Evolutionary conservation across 1,139 yeast genomes (phyloP), one percentile per base, ranked within the genome.

Genomic region (Candida sanyaensis): DNA sequence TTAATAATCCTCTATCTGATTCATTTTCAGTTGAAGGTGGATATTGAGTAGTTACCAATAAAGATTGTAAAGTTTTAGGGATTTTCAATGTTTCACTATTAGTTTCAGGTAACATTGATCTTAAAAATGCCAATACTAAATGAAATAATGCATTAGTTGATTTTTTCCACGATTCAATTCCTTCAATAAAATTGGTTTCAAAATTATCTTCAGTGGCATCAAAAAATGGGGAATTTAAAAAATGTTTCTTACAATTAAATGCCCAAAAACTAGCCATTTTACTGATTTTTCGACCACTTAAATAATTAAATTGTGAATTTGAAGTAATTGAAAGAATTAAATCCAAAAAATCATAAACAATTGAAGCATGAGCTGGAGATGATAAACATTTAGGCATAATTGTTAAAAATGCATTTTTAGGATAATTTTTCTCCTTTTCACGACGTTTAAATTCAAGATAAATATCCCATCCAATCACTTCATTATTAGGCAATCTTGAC

Each of bases 181-280:
- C 97, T 53, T 88, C 85, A 37, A 79, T 77, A 61, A 88, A 89
- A 33, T 73, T 73, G 47, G 61, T 59, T 46, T 75, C 80, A 21
- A n/a, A 10, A 31, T 57, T 55, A 12, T 55, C 53, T n/a, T 63
- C 37, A 4, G 78, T 74, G 2, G 78, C 79, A 55, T 74, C 78
- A 54, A 63, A 73, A 48, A 73, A 73, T 8, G 76, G 71, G 6
- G 73, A 66, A 33, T 56, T 28, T 55, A 42, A 37, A 6, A 38
- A 29, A 27, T 47, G 42, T 12, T 34, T 38, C 13, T 36, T 32
- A n/a, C 45, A 40, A 53, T 81, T 82, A 60, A 91, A 91, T 0
- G 96, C 97, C 97, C 97, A 91, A 33, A 89, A 69, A 23, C 93
- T 92, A 32, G 95, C 86, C 83, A 91, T 78, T 57, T 88, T 84